A percentile compares a stretch with the other conserved stretches of the same genome.
Conservation (phyloP, 805 yeast genomes). For the Citeromyces matritensis region DNA sequence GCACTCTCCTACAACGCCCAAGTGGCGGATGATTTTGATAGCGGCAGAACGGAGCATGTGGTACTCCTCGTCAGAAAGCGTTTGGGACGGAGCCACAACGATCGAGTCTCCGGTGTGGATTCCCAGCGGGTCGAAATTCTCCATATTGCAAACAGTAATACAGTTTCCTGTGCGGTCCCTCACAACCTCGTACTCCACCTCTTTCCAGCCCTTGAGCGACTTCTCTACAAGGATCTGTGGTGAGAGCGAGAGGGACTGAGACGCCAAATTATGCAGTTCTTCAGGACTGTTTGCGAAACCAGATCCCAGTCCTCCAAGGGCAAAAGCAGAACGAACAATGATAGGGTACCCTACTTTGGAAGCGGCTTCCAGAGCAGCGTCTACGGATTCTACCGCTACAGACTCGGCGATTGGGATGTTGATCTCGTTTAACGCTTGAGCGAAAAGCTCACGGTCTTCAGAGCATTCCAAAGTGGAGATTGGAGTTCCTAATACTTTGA, state of each 20-base stretch:
- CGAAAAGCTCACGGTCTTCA: conserved; percentile 94
- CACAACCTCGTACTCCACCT: conserved; percentile 96
- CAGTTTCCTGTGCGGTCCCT: conserved; percentile 94
- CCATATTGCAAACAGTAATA: conserved; percentile 98
- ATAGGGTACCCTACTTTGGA: conserved; percentile 82
- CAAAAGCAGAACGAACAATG: conserved; percentile 94
- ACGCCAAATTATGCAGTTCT: conserved; percentile 76
- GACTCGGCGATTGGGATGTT: conserved; percentile 95
- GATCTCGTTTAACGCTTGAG: conserved; percentile 89
- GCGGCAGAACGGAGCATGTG: conserved; percentile 98
- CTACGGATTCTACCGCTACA: conserved; percentile 86
- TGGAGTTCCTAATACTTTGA: conserved; percentile 96
- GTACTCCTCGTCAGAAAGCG: conserved; percentile 91
- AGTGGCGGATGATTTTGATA: conserved; percentile 89
- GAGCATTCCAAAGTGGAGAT: conserved; percentile 90
- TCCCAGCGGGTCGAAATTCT: conserved; percentile 95
- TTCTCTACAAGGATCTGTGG: conserved; percentile 95
- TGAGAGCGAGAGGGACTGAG: conserved; percentile 78
- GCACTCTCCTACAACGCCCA: conserved; percentile 99
- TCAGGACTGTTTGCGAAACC: conserved; percentile 81
- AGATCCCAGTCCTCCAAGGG: conserved; percentile 95
- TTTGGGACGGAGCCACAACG: conserved; percentile 97
- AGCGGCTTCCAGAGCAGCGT: conserved; percentile 89
- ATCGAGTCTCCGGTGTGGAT: conserved; percentile 98
- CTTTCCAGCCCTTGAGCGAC: conserved; percentile 98